These are phyloP conservation scores for Phytophthora fragariae DNA, from an alignment of 352 stramenopile genomes.

Conservation along the genomic window DNA sequence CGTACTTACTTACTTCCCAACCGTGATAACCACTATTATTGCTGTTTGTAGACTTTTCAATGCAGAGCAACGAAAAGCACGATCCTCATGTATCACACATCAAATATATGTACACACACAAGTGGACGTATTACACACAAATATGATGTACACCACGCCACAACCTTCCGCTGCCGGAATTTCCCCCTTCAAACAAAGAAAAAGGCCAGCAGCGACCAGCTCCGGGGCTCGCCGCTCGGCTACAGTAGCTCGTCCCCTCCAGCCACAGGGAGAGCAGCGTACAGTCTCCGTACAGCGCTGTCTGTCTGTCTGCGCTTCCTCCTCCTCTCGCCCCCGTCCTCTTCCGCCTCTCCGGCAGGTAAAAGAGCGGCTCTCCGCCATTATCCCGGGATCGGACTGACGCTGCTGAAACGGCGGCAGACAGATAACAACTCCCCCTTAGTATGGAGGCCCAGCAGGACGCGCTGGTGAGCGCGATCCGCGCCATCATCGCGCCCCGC, in stretches of 20 bases:
- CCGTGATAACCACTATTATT: too few relatives aligned
- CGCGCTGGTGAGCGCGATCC: constrained; percentile 79
- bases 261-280: not conserved
- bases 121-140: not conserved
- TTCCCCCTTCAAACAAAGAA: constrained; percentile 35
- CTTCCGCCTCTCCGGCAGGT: constrained; percentile 2
- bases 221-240: not conserved
- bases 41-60: not conserved
- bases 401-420: constrained; percentile 14
- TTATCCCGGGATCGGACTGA: constrained; percentile 39
- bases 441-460: constrained; percentile 66
- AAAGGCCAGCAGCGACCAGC: constrained; percentile 36
- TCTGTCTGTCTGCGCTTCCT: not conserved
- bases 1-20: too few relatives aligned
- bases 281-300: not conserved
- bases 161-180: not conserved
- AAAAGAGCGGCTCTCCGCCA: constrained; percentile 21
- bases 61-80: not conserved
- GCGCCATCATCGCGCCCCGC: constrained; percentile 75
- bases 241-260: not conserved
- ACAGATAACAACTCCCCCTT: not conserved
- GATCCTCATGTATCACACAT: not conserved
- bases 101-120: too few relatives aligned
- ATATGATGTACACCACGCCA: not conserved
- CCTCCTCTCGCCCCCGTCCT: not conserved